Percentiles rank a stretch among this genome's conserved stretches.
Conservation (phyloP, 768 basidiomycete species). For the Psilocybe cubensis region DNA sequence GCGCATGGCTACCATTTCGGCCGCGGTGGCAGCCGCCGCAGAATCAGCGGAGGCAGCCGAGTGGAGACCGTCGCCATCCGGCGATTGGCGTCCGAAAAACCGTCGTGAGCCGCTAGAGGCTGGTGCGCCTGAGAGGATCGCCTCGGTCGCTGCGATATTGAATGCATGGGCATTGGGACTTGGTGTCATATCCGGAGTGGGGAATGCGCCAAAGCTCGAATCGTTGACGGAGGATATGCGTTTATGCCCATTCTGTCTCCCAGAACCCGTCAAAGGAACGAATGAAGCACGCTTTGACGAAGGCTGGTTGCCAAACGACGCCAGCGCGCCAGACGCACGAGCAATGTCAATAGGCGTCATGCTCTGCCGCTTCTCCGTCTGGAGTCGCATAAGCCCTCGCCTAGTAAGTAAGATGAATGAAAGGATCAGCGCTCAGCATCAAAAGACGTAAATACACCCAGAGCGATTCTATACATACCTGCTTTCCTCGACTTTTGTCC, state of each 20-base stretch:
- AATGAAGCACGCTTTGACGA: slow-evolving; percentile 78
- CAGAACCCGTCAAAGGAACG: slow-evolving; percentile 66
- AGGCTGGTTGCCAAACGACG: slow-evolving; percentile 44
- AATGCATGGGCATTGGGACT: slow-evolving; percentile 37
- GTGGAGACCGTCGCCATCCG: slow-evolving; percentile 36
- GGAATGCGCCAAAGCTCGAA: slow-evolving; percentile 40
- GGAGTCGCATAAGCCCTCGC: slow-evolving; percentile 85
- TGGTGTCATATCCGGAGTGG: slow-evolving; percentile 34
- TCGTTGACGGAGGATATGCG: slow-evolving; percentile 80
- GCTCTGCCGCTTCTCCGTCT: slow-evolving; percentile 75
- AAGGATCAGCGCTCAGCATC: background rate
- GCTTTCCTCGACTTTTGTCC: slow-evolving; percentile 88
- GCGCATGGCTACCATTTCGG: slow-evolving; percentile 61
- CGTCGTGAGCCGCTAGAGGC: slow-evolving; percentile 35
- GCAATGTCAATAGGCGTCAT: slow-evolving; percentile 58
- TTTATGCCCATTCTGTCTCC: slow-evolving; percentile 55
- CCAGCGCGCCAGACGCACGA: slow-evolving; percentile 42
- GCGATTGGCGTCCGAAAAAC: slow-evolving; percentile 53
- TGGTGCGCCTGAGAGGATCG: slow-evolving; percentile 22
- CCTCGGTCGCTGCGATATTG: slow-evolving; percentile 36
- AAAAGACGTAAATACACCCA: slow-evolving; percentile 5
- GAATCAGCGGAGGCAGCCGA: slow-evolving; percentile 14
- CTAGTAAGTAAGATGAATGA: slow-evolving; percentile 36
- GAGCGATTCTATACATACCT: no score
- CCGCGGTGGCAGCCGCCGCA: slow-evolving; percentile 11